These are phyloP conservation scores for Fusarium redolens DNA, from an alignment of 2,329 filamentous ascomycete species.

Conservation along the genomic window DNA sequence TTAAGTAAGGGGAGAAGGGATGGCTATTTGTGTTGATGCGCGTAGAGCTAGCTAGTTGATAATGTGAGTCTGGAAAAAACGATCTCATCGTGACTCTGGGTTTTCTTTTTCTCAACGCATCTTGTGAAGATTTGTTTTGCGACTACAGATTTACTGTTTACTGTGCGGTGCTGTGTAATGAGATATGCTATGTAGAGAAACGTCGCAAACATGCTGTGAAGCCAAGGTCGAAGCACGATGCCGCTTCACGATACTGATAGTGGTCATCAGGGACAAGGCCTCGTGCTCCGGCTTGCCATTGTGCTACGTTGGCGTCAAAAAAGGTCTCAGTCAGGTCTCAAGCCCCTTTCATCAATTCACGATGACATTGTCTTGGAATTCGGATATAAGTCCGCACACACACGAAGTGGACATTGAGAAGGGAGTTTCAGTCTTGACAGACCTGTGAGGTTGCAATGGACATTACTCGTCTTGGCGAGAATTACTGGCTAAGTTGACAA, in stretches of 20 bases:
- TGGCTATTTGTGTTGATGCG: conserved; percentile 9
- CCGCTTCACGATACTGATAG: conserved; percentile 8
- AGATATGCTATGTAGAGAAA: conserved; percentile 9
- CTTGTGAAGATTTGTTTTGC: conserved; percentile 16
- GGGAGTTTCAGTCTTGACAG: background rate
- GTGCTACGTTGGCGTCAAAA: conserved; percentile 11
- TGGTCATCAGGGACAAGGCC: background rate
- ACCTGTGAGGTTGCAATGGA: background rate
- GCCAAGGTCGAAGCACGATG: conserved; percentile 4
- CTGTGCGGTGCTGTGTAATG: background rate
- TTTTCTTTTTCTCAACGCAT: conserved; percentile 18
- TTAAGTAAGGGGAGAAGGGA: conserved; percentile 5
- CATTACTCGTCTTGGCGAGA: background rate
- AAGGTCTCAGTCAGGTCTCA: conserved; percentile 24
- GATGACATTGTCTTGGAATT: conserved; percentile 9
- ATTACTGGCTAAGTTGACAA: background rate
- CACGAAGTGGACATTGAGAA: background rate
- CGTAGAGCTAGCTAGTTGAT: conserved; percentile 20
- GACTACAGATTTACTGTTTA: background rate
- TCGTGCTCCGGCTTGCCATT: conserved; percentile 6
- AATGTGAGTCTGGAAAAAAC: conserved; percentile 29
- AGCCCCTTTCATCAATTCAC: conserved; percentile 9
- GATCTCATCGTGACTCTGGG: conserved; percentile 12
- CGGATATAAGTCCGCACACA: background rate
- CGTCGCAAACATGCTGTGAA: conserved; percentile 7